Percentiles rank a stretch among this genome's conserved stretches.
phyloP scores from a whole-genome alignment of 495 filamentous ascomycete genomes.

The Astrothelium subdiscretum region DNA sequence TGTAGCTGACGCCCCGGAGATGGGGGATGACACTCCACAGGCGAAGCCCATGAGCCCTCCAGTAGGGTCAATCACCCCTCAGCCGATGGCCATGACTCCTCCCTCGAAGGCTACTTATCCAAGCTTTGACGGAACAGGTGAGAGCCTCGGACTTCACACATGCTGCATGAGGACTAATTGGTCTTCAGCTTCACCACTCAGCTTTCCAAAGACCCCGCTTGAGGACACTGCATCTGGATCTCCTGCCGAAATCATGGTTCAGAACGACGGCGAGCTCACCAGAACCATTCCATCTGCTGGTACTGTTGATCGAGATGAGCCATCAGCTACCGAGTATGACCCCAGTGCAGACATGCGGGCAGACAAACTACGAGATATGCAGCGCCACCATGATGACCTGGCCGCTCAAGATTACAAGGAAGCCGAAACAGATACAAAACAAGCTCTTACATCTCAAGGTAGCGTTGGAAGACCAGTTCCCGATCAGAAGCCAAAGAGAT shows the following conservation, averaged over 20 bases:
- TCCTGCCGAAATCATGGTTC: constrained; percentile 43
- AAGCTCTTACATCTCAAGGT: not conserved
- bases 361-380: constrained; percentile 50
- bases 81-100: constrained; percentile 4
- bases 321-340: constrained; percentile 92
- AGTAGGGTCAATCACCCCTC: not conserved
- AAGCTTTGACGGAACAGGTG: not conserved
- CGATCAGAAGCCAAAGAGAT: constrained; percentile 3
- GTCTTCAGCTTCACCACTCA: constrained; percentile 13
- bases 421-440: not conserved
- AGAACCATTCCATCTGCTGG: constrained; percentile 29
- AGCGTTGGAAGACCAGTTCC: not conserved
- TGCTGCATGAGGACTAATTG: constrained; percentile 9
- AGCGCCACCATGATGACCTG: not conserved
- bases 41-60: not conserved
- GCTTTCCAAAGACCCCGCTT: constrained; percentile 37
- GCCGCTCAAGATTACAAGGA: not conserved
- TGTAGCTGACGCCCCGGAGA: not conserved
- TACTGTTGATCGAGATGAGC: constrained; percentile 56
- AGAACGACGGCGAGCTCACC: constrained; percentile 53
- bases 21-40: not conserved
- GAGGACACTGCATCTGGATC: constrained; percentile 37
- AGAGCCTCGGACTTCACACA: not conserved
- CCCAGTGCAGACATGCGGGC: constrained; percentile 87
- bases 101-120: constrained; percentile 11